These are phyloP conservation scores for Diversispora epigaea DNA, from an alignment of 192 early-diverging fungal species.

Conservation along the genomic window DNA sequence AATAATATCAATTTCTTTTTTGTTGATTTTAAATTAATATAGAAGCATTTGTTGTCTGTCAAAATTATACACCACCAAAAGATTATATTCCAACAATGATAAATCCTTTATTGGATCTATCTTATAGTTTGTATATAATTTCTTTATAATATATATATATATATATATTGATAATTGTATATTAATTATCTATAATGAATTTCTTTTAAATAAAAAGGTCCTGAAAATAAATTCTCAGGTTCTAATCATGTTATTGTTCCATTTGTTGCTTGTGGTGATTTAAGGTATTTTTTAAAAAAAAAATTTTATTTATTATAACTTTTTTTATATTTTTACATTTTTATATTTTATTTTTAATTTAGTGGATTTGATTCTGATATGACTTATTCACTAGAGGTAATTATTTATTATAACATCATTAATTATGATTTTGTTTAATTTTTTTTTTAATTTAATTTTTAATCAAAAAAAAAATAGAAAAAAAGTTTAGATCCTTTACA, in stretches of 20 bases:
- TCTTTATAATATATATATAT: not conserved
- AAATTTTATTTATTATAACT: conserved; percentile 19
- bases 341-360: not conserved
- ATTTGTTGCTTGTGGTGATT: conserved; percentile 89
- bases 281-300: conserved; percentile 50
- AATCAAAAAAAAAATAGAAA: conserved; percentile 36
- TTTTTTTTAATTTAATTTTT: not conserved
- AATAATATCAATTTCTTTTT: not conserved
- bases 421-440: conserved; percentile 9
- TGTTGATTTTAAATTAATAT: not conserved
- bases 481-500: conserved; percentile 70
- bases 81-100: conserved; percentile 89
- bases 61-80: conserved; percentile 81
- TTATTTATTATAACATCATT: conserved; percentile 28
- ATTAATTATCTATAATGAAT: not conserved
- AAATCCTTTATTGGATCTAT: conserved; percentile 82
- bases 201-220: conserved; percentile 25
- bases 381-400: conserved; percentile 72
- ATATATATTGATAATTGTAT: not conserved
- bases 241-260: conserved; percentile 81
- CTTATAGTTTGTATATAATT: conserved; percentile 53
- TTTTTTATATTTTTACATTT: not conserved
- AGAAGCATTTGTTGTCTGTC: conserved; percentile 94
- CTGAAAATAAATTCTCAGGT: conserved; percentile 63
- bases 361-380: conserved; percentile 85